Conservation (phyloP, 2,329 filamentous ascomycete genomes). For the Chaetomium globosum region DNA sequence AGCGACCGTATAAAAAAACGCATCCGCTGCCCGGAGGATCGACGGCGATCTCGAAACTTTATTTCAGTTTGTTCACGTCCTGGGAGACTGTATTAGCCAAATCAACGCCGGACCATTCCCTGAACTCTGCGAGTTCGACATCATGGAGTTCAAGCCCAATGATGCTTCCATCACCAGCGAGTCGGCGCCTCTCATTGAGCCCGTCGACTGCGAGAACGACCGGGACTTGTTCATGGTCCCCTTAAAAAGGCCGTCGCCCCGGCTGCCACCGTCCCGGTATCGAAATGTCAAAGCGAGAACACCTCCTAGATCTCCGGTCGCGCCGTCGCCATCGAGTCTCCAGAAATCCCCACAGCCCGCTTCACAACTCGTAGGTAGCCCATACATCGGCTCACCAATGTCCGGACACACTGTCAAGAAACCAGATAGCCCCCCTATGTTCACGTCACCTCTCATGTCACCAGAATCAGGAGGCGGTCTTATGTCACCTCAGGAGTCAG, state of each 20-base stretch:
- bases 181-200: constrained; percentile 31
- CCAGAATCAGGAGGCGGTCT: not conserved
- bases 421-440: constrained; percentile 26
- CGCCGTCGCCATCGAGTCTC: not conserved
- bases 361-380: constrained; percentile 2
- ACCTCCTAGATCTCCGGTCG: constrained; percentile 13
- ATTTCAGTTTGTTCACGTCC: not conserved
- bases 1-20: constrained; percentile 15
- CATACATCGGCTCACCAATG: constrained; percentile 20
- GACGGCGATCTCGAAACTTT: constrained; percentile 1
- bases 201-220: constrained; percentile 28
- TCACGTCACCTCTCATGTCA: constrained; percentile 27
- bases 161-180: constrained; percentile 31
- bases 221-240: constrained; percentile 32
- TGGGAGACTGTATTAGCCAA: not conserved
- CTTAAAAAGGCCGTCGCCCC: constrained; percentile 28
- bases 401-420: constrained; percentile 23
- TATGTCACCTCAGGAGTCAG: constrained; percentile 25
- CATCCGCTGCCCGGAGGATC: not conserved
- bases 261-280: constrained; percentile 20
- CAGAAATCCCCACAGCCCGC: not conserved
- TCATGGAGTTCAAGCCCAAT: constrained; percentile 29
- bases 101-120: no score
- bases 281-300: constrained; percentile 26
- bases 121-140: not conserved